Conservation (phyloP, 305 asterid genomes). For the Fraxinus baroniana region DNA sequence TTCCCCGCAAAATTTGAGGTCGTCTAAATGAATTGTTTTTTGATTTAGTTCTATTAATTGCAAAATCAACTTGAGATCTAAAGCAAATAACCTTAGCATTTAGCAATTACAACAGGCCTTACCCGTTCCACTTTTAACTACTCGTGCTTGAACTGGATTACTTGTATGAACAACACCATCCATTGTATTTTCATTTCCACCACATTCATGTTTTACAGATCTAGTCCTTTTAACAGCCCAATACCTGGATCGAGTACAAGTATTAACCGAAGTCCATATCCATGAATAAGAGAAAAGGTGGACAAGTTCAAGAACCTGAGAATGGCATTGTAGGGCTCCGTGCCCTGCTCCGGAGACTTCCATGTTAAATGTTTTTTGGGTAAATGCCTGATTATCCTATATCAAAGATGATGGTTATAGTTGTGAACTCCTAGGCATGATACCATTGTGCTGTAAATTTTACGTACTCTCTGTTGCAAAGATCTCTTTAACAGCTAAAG, state of each 20-base stretch:
- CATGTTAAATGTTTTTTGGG: not conserved
- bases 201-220: not conserved
- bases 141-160: not conserved
- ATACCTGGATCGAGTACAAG: not conserved
- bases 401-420: not conserved
- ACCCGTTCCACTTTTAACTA: not conserved
- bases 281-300: not conserved
- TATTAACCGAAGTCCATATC: not conserved
- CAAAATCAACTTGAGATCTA: not conserved
- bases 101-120: not conserved
- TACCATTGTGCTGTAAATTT: not conserved
- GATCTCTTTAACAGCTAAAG: constrained; percentile 44
- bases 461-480: not conserved
- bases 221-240: not conserved
- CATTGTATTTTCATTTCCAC: not conserved
- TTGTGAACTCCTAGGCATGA: not conserved
- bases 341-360: not conserved
- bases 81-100: not conserved
- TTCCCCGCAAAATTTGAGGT: not conserved
- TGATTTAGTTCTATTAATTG: not conserved
- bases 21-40: not conserved
- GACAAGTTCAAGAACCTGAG: not conserved
- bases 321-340: not conserved
- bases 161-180: not conserved
- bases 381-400: not conserved